Evolutionary conservation across 306 rosid species (phyloP), one percentile per base, ranked within the genome.

Genomic region (Albizia julibrissin): DNA sequence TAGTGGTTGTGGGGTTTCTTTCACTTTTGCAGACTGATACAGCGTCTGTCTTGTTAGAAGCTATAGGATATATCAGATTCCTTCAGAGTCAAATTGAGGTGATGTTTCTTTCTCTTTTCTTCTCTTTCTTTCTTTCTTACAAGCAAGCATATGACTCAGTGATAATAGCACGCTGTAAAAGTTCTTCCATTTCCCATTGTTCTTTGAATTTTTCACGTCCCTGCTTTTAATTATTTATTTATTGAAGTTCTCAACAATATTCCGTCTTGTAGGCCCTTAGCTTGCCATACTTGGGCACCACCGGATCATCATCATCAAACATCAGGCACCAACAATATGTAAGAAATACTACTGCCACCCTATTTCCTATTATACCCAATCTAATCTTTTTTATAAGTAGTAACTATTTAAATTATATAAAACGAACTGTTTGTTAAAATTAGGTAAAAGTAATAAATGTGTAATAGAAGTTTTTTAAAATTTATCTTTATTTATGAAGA

Each of bases 21-120:
- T 75, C 46, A 58, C 90, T 91, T 91, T 91, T 92, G 90, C 98
- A 95, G 99, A 95, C 99, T 92, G 99, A 95, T 97, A 95, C 99
- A 26, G 99, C 99, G n/a, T 93, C 99, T 87, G 99, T 95, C 86
- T 89, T 95, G 94, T 95, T 95, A 92, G 99, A 95, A 88, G 91
- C 99, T 84, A 92, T 95, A 88, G 99, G 99, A 31, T 95, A 95
- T 86, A 89, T 95, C 89, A 92, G 99, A 92, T 95, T 95, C 99
- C 99, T 95, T 86, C 99, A 95, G 87, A 91, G 90, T 91, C 99
- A 95, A 93, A 91, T 95, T 89, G 97, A 92, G 99, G 99, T 93
- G 87, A 87, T 83, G 87, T 84, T 84, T 85, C 82, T 91, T 40
- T 74, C 52, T 74, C 52, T 10, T 46, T 13, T 42, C 73, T 56